A percentile compares a stretch with the other conserved stretches of the same genome.
phyloP scores from a whole-genome alignment of 2,329 filamentous ascomycete species.

The Aspergillus tamarii region DNA sequence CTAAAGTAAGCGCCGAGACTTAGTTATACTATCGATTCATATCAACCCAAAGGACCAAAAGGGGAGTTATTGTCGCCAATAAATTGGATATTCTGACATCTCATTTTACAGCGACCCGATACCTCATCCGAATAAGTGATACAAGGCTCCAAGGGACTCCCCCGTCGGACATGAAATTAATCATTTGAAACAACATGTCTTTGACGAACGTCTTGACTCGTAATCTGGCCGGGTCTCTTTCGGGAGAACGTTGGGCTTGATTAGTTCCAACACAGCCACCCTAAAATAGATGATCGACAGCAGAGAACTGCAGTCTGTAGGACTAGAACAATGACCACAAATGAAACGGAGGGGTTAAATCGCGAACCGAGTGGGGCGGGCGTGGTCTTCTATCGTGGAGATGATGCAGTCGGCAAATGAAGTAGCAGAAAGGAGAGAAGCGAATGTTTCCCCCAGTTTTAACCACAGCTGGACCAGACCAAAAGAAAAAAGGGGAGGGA shows the following conservation, averaged over 20 bases:
- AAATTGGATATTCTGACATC: neutral
- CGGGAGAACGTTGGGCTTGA: neutral
- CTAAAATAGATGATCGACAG: slow-evolving; percentile 16
- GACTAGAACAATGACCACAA: neutral
- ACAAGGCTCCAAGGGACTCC: neutral
- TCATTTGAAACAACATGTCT: neutral
- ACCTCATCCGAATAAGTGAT: neutral
- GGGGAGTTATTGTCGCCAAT: neutral
- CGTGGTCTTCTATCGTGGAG: slow-evolving; percentile 14
- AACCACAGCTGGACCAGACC: neutral
- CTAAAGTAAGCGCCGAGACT: slow-evolving; percentile 1
- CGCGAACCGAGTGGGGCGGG: slow-evolving; percentile 6
- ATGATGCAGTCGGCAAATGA: slow-evolving; percentile 11
- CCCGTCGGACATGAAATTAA: neutral
- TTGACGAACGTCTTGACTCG: neutral
- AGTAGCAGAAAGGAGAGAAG: slow-evolving; percentile 11
- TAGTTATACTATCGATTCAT: neutral
- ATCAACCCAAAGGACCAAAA: neutral
- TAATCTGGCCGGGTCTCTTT: neutral
- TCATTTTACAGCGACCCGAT: neutral
- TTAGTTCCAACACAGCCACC: slow-evolving; percentile 17
- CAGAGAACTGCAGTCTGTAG: neutral
- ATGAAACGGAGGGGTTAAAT: slow-evolving; percentile 6
- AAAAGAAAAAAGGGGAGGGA: neutral
- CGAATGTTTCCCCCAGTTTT: neutral